Evolutionary conservation across 1,284 basidiomycete species (phyloP).

Genomic region (Ceratobasidium sp.): DNA sequence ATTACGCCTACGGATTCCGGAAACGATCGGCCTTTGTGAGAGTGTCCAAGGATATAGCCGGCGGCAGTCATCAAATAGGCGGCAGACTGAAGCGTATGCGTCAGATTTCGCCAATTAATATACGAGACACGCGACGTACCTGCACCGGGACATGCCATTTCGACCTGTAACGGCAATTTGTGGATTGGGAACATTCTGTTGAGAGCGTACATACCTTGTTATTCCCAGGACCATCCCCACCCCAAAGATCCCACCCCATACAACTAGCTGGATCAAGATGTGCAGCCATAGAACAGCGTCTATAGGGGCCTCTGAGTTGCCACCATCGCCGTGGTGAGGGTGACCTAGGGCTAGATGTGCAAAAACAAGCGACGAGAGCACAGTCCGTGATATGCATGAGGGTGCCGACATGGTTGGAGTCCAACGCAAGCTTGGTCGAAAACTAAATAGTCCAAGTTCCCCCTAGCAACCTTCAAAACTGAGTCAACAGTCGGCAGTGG

Average conservation of each 20-base stretch:
- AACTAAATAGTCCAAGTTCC: not conserved
- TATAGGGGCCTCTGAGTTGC: slow-evolving; percentile 74
- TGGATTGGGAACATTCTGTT: slow-evolving; percentile 26
- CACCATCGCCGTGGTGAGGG: slow-evolving; percentile 53
- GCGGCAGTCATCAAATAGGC: slow-evolving; percentile 77
- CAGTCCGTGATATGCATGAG: not conserved
- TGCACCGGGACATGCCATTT: slow-evolving; percentile 90
- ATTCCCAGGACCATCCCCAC: slow-evolving; percentile 89
- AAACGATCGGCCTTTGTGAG: slow-evolving; percentile 83
- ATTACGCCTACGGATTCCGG: slow-evolving; percentile 64
- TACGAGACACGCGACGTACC: slow-evolving; percentile 59
- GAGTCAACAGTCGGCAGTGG: not conserved
- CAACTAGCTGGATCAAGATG: slow-evolving; percentile 77
- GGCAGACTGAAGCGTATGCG: slow-evolving; percentile 63
- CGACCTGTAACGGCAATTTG: slow-evolving; percentile 55
- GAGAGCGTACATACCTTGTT: slow-evolving; percentile 64
- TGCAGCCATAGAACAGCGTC: slow-evolving; percentile 85
- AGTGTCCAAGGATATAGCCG: slow-evolving; percentile 82
- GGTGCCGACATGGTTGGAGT: slow-evolving; percentile 2
- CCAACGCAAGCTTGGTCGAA: not conserved
- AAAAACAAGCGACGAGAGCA: slow-evolving; percentile 5
- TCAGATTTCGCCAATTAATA: slow-evolving; percentile 4
- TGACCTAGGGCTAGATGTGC: slow-evolving; percentile 33
- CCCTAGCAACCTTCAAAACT: slow-evolving; percentile 3
- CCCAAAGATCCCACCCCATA: slow-evolving; percentile 88